Percentiles rank a stretch among this genome's conserved stretches.
phyloP scores from a whole-genome alignment of 2,329 filamentous ascomycete species.

The Pseudocercospora musae region DNA sequence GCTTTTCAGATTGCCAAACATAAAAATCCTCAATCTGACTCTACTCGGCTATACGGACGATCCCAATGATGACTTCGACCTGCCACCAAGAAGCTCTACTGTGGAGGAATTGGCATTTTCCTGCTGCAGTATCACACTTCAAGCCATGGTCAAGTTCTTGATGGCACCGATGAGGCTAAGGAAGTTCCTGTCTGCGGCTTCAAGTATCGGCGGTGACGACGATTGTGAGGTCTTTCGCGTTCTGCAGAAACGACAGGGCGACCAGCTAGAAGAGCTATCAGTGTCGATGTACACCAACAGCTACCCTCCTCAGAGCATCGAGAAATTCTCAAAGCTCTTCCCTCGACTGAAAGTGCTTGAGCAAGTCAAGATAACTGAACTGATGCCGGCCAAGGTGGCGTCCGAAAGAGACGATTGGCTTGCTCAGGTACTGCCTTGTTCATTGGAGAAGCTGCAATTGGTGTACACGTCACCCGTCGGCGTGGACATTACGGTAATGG shows the following conservation, averaged over 20 bases:
- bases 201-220: not conserved
- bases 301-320: not conserved
- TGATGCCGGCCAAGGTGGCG: not conserved
- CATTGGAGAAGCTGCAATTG: not conserved
- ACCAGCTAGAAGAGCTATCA: slow-evolving; percentile 2
- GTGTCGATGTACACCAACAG: not conserved
- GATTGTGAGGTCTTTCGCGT: not conserved
- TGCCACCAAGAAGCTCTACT: slow-evolving; percentile 8
- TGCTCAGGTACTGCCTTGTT: not conserved
- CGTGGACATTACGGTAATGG: not conserved
- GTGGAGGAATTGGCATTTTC: slow-evolving; percentile 13
- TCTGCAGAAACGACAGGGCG: not conserved
- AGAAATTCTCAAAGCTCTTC: not conserved
- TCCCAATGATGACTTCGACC: not conserved
- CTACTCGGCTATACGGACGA: slow-evolving; percentile 13
- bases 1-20: slow-evolving; percentile 16
- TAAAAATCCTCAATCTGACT: slow-evolving; percentile 16
- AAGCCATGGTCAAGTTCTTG: slow-evolving; percentile 7
- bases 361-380: not conserved
- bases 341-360: slow-evolving; percentile 3
- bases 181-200: not conserved
- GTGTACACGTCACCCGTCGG: not conserved
- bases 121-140: slow-evolving; percentile 4
- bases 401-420: not conserved
- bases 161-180: slow-evolving; percentile 3